A percentile compares a stretch with the other conserved stretches of the same genome.
These are phyloP conservation scores for Colletotrichum paranaense DNA, from an alignment of 2,329 filamentous ascomycete species.

Conservation along the genomic window DNA sequence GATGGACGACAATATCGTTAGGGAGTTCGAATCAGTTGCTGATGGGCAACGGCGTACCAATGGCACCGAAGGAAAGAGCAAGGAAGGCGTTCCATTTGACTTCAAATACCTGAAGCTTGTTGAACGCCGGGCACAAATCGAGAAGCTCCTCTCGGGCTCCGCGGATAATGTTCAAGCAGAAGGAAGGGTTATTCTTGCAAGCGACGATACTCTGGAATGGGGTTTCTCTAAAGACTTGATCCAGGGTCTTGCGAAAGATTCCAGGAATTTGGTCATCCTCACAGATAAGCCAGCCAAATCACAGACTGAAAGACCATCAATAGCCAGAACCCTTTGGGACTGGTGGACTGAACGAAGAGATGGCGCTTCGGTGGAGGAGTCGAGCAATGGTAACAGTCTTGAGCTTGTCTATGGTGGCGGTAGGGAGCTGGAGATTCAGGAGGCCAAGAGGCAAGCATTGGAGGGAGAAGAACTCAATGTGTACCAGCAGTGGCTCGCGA, in stretches of 20 bases:
- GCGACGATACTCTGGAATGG: constrained; percentile 92
- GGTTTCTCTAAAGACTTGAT: constrained; percentile 90
- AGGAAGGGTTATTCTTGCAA: constrained; percentile 87
- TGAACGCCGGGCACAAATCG: constrained; percentile 83
- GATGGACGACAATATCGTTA: constrained; percentile 97
- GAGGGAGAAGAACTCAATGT: constrained; percentile 80
- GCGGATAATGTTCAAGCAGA: constrained; percentile 53
- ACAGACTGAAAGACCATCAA: constrained; percentile 60
- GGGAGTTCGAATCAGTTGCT: constrained; percentile 84
- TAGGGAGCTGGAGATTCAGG: constrained; percentile 68
- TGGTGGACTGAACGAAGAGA: constrained; percentile 79
- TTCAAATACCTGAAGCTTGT: constrained; percentile 87
- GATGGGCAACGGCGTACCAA: constrained; percentile 61
- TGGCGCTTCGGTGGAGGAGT: constrained; percentile 70
- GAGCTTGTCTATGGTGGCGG: constrained; percentile 76
- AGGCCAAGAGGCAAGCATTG: constrained; percentile 73
- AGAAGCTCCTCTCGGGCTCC: constrained; percentile 69
- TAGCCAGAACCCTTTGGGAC: constrained; percentile 83
- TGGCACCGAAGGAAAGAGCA: constrained; percentile 59
- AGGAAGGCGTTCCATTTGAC: constrained; percentile 82
- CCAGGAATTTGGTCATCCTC: constrained; percentile 86
- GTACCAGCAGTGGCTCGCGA: constrained; percentile 94
- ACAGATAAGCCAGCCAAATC: constrained; percentile 76
- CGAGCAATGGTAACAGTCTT: constrained; percentile 64
- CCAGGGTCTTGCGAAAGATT: constrained; percentile 77